A percentile compares a stretch with the other conserved stretches of the same genome.
phyloP scores from a whole-genome alignment of 345 rosid species.

The Salix brachista region DNA sequence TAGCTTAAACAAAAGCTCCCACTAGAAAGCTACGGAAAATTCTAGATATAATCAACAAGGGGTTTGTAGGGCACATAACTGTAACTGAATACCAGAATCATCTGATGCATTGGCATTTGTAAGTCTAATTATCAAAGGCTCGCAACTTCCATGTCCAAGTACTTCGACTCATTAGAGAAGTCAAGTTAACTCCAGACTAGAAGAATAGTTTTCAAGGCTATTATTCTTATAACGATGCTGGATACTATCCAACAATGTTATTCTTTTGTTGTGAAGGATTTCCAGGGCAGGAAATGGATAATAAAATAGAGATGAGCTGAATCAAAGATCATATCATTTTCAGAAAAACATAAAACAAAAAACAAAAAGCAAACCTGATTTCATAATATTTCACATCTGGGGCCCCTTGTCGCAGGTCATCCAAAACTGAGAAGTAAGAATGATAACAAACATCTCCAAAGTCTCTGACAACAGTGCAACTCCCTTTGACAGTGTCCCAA shows the following conservation, averaged over 20 bases:
- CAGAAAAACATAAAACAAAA: neutral
- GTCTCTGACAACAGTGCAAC: constrained; percentile 68
- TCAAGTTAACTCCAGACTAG: neutral
- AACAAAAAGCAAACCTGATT: constrained; percentile 55
- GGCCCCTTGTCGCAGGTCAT: constrained; percentile 51
- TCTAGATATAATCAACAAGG: no score
- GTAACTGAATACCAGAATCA: neutral
- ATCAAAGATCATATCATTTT: neutral
- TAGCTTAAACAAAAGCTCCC: no score
- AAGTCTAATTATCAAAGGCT: neutral
- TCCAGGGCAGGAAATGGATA: no score
- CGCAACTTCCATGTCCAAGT: neutral
- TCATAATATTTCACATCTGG: constrained; percentile 62
- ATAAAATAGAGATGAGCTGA: neutral
- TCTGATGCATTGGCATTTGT: neutral
- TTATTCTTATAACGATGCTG: neutral
- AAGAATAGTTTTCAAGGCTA: neutral
- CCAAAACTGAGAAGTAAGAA: constrained; percentile 72
- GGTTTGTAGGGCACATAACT: neutral
- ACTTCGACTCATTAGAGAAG: neutral
- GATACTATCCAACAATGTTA: neutral
- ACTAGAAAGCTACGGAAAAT: no score
- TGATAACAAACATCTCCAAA: constrained; percentile 67
- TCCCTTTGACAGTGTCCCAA: constrained; percentile 54
- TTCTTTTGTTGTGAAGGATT: neutral